These are phyloP conservation scores for Xenoacremonium recifei DNA, from an alignment of 2,329 filamentous ascomycete genomes.

Conservation along the genomic window DNA sequence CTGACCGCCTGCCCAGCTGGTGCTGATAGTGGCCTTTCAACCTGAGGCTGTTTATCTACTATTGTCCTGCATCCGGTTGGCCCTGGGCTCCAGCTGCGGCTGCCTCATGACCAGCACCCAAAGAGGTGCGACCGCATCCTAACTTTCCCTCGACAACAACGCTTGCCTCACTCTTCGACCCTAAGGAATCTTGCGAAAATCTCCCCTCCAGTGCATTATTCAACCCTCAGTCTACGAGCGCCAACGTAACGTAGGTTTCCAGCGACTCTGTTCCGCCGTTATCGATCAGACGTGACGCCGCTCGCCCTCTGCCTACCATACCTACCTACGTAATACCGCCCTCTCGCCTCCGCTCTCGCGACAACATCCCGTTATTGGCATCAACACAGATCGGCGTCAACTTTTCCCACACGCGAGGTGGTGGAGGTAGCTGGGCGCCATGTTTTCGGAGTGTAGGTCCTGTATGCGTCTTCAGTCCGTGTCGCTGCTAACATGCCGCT, in stretches of 20 bases:
- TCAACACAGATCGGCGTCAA: slow-evolving; percentile 4
- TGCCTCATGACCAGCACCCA: slow-evolving; percentile 29
- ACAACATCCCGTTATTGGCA: slow-evolving; percentile 17
- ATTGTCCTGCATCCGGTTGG: too few species aligned
- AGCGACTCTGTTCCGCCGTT: too few species aligned
- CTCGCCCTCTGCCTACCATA: too few species aligned
- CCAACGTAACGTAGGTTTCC: too few species aligned
- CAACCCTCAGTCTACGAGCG: too few species aligned
- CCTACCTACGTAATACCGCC: too few species aligned
- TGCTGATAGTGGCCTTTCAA: not conserved
- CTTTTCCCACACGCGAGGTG: slow-evolving; percentile 29
- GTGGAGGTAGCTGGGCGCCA: slow-evolving; percentile 33
- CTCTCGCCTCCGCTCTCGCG: slow-evolving; percentile 14
- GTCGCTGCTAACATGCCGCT: slow-evolving; percentile 10
- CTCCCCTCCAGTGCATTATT: too few species aligned
- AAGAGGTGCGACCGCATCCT: not conserved
- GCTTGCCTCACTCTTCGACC: slow-evolving; percentile 3
- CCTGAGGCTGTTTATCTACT: too few species aligned
- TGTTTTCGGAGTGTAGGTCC: slow-evolving; percentile 78
- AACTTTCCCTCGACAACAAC: slow-evolving; percentile 2
- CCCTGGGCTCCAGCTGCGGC: too few species aligned
- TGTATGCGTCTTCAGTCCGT: slow-evolving; percentile 1
- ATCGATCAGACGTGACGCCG: slow-evolving; percentile 12
- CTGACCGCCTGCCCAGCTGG: slow-evolving; percentile 18
- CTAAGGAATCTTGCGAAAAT: too few species aligned